Percentiles rank a stretch among this genome's conserved stretches.
Conservation (phyloP, 2,329 filamentous ascomycete genomes). For the Thermoascus crustaceus region DNA sequence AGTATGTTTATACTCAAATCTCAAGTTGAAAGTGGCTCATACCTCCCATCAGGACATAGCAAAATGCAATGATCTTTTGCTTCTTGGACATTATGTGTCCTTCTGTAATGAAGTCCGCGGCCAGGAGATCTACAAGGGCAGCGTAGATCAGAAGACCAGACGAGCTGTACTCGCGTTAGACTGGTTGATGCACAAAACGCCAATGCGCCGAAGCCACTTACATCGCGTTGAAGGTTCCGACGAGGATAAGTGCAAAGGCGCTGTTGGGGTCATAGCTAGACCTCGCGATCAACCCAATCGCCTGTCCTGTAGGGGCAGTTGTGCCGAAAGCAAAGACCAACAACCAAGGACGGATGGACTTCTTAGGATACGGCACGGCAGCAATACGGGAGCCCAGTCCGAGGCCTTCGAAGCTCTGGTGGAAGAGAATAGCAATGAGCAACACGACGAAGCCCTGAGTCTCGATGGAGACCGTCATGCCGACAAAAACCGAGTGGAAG, state of each 20-base stretch:
- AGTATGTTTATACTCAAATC: constrained; percentile 3
- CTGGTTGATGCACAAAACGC: constrained; percentile 10
- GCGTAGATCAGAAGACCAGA: constrained; percentile 55
- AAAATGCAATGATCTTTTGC: constrained; percentile 48
- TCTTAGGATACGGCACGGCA: constrained; percentile 52
- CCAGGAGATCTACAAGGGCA: constrained; percentile 55
- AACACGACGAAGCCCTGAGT: too few relatives aligned
- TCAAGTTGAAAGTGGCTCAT: constrained; percentile 12
- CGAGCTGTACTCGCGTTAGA: constrained; percentile 38
- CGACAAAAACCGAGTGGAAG: constrained; percentile 69
- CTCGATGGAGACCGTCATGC: constrained; percentile 65
- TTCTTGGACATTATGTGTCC: constrained; percentile 44
- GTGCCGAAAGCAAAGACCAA: constrained; percentile 55
- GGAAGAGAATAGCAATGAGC: constrained; percentile 72
- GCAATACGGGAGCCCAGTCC: constrained; percentile 63
- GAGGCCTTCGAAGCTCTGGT: constrained; percentile 66
- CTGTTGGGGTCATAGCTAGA: constrained; percentile 55
- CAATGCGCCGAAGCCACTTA: constrained; percentile 26
- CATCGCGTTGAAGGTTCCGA: constrained; percentile 59
- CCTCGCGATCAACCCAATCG: constrained; percentile 51
- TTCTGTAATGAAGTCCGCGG: constrained; percentile 58
- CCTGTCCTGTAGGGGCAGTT: constrained; percentile 57
- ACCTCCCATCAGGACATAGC: constrained; percentile 46
- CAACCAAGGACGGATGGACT: constrained; percentile 53
- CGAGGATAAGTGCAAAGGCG: constrained; percentile 56